phyloP scores from a whole-genome alignment of 306 rosid genomes.

The Adenanthera pavonina region DNA sequence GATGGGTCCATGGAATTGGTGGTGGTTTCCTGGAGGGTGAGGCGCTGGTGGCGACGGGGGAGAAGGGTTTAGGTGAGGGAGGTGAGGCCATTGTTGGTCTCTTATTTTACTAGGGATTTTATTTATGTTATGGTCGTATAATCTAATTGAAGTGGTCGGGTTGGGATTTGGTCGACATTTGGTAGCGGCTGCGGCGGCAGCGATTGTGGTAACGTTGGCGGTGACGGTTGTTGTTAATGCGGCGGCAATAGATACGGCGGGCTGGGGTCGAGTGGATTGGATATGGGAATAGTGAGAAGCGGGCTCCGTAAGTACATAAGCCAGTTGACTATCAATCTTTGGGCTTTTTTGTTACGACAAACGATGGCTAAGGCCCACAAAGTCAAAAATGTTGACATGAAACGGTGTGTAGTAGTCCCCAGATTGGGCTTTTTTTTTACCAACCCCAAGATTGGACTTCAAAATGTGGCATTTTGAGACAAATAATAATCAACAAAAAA shows the following conservation, averaged over 20 bases:
- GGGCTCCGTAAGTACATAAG: not conserved
- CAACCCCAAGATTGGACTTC: not conserved
- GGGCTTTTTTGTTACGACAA: no score
- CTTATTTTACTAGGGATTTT: not conserved
- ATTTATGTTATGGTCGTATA: not conserved
- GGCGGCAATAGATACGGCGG: not conserved
- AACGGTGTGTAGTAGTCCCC: no score
- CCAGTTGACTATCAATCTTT: no score
- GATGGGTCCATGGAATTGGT: slow-evolving; percentile 84
- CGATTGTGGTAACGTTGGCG: not conserved
- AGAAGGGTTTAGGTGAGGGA: slow-evolving; percentile 17
- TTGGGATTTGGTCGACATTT: slow-evolving; percentile 15
- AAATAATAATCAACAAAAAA: no score
- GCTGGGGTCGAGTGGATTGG: not conserved
- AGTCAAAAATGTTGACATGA: no score
- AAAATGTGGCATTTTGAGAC: no score
- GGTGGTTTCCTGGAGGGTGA: slow-evolving; percentile 52
- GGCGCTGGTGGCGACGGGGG: slow-evolving; percentile 11
- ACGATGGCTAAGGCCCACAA: no score
- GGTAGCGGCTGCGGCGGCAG: slow-evolving; percentile 24
- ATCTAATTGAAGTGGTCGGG: not conserved
- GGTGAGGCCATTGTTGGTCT: slow-evolving; percentile 28
- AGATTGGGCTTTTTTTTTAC: no score
- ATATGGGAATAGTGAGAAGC: not conserved
- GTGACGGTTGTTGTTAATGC: not conserved